Conservation (phyloP, 305 asterid genomes). For the Andrographis paniculata region DNA sequence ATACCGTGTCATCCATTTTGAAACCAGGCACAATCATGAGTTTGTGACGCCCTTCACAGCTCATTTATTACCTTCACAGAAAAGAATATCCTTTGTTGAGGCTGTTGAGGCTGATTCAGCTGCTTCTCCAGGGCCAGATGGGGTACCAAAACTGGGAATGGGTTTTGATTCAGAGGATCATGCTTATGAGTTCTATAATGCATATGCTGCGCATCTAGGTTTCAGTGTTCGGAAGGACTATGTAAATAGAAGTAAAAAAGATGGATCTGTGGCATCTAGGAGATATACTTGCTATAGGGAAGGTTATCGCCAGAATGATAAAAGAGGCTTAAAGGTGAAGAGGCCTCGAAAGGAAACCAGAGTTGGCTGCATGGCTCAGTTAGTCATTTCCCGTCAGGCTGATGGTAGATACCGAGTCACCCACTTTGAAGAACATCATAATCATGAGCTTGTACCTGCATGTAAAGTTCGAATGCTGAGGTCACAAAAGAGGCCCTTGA, state of each 20-base stretch:
- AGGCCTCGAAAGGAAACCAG: conserved; percentile 60
- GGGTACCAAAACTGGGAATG: conserved; percentile 60
- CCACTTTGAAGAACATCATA: conserved; percentile 50
- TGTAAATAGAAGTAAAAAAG: conserved; percentile 55
- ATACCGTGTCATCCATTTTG: conserved; percentile 49
- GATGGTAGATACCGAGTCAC: conserved; percentile 56
- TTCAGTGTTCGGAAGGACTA: conserved; percentile 61
- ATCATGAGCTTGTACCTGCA: conserved; percentile 52
- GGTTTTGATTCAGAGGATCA: conserved; percentile 49
- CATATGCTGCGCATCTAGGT: conserved; percentile 47
- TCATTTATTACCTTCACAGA: conserved; percentile 55
- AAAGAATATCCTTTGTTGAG: conserved; percentile 55
- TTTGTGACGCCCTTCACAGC: conserved; percentile 52
- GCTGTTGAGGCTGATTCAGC: conserved; percentile 44
- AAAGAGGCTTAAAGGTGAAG: conserved; percentile 46
- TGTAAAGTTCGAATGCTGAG: conserved; percentile 39
- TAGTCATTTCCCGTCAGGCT: conserved; percentile 49
- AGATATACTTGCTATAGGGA: conserved; percentile 61
- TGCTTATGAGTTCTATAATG: conserved; percentile 54
- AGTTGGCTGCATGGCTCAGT: conserved; percentile 60
- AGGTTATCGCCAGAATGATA: conserved; percentile 52
- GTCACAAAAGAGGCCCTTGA: conserved; percentile 42
- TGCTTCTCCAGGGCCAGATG: conserved; percentile 27
- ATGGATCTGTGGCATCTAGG: conserved; percentile 61
- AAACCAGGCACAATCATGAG: conserved; percentile 49